phyloP scores from a whole-genome alignment of 78 protist genomes.

The Dictyostelium intermedium region DNA sequence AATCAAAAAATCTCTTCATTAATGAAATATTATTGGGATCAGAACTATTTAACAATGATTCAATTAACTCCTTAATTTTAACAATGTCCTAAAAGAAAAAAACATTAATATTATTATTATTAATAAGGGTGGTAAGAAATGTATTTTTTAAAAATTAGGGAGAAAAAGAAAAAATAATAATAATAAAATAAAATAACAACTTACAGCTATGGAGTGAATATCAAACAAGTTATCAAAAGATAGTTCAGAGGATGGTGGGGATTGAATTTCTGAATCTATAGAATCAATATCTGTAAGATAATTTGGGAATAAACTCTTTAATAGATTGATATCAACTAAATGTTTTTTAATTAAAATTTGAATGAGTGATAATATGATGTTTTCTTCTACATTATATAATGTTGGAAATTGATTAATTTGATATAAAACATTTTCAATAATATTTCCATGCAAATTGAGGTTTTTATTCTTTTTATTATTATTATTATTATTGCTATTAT shows the following conservation, averaged over 20 bases:
- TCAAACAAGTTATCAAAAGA: conserved; percentile 17
- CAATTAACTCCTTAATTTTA: conserved; percentile 5
- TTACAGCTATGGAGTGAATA: conserved; percentile 6
- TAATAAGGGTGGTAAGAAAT: not conserved
- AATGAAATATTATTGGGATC: not conserved
- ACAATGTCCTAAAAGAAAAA: not conserved
- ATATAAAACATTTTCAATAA: not conserved
- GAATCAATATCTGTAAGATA: conserved; percentile 13
- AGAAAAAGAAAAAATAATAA: too few species aligned
- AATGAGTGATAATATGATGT: not conserved
- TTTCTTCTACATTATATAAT: not conserved
- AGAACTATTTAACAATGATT: conserved; percentile 14
- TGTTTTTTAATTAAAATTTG: conserved; percentile 30
- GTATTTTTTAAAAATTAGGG: not conserved
- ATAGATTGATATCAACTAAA: not conserved
- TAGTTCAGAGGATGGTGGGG: not conserved
- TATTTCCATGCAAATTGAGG: not conserved
- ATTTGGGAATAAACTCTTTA: not conserved
- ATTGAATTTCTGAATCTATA: not conserved
- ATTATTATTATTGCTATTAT: not conserved
- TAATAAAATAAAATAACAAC: not conserved
- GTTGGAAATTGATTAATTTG: conserved; percentile 8
- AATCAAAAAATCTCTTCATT: not conserved
- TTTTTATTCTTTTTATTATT: not conserved
- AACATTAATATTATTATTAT: too few species aligned